Base-by-base conservation (phyloP, 1,284 basidiomycete genomes). In the Volvariella surrecta region DNA sequence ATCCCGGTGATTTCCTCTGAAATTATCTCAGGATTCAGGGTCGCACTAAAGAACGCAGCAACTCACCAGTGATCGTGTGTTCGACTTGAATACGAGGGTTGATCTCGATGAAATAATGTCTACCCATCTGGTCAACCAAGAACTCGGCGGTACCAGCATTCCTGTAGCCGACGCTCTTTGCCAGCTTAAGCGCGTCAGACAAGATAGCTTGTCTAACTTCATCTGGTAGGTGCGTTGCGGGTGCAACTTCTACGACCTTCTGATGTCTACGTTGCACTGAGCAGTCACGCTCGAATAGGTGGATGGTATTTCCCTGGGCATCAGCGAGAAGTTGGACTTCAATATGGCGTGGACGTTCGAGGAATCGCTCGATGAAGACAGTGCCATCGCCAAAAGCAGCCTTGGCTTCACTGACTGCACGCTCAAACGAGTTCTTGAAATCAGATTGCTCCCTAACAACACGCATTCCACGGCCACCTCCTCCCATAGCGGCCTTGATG, bases 61-160 rank as follows among this genome's bases (percentile, higher is more conserved):
- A 60, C 75, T 46, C 51, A 88, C 89, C 89, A 51, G 91, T 94
- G 61, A 94, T 94, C 37, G 95, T 98, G 69, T 98, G 94, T 63
- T 97, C 94, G 66, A 98, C 93, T 65, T 98, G 93, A 57, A 97
- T 96, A 71, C 93, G 91, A 37, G 94, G 91, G 67, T 95, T 96
- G 57, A 94, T 97, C 66, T 99, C 95, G 60, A 99, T 98, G 68
- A 99, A 98, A 69, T 98, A 97, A 67, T 96, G 91, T 52, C 94
- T 78, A 57, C 87, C 89, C 73, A 89, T 80, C 63, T 93, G 88
- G 66, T 98, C 95, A 50, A 98, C 92, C 58, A 98, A 73, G 74
- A 96, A 95, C 66, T 97, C 93, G 38, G 90, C 93, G 28, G 95
- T 99, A 56, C 95, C 95, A 40, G 95, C 95, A 63, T 97, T 97